A percentile compares a stretch with the other conserved stretches of the same genome.
Evolutionary conservation across 225 moss, liverwort and hornwort species (phyloP).

Genomic region (Asterella californica): DNA sequence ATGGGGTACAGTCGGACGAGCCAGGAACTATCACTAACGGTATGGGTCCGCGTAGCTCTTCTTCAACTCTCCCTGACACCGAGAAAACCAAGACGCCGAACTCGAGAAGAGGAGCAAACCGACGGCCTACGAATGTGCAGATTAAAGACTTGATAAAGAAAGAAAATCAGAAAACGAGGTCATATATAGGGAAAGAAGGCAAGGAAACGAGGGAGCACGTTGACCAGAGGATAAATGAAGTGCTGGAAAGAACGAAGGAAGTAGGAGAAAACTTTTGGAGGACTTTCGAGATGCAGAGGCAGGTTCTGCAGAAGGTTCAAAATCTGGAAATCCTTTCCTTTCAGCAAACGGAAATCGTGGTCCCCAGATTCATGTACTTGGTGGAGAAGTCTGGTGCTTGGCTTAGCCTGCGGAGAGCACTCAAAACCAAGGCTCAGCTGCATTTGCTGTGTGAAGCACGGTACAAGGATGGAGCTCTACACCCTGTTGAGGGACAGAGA

Average conservation of each 20-base stretch:
- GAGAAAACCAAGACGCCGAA: neutral
- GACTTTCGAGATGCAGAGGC: neutral
- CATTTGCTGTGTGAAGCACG: conserved; percentile 18
- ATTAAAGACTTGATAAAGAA: neutral
- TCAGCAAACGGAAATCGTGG: neutral
- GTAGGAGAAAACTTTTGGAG: conserved; percentile 6
- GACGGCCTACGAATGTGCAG: neutral
- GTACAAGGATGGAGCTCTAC: neutral
- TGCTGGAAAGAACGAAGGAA: conserved; percentile 12
- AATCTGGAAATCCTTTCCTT: neutral
- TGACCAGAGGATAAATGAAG: conserved; percentile 17
- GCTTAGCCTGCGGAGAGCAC: neutral
- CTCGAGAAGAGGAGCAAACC: neutral
- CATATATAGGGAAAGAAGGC: neutral
- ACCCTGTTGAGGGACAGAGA: conserved; percentile 10
- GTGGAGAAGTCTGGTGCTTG: neutral
- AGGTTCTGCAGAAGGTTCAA: neutral
- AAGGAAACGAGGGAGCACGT: neutral
- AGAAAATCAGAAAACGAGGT: neutral
- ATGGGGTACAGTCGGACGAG: neutral
- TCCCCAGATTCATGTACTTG: neutral
- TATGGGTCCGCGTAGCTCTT: neutral
- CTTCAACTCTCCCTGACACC: neutral
- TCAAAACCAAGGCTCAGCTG: neutral
- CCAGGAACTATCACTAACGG: neutral